Evolutionary conservation across 768 basidiomycete genomes (phyloP).

Genomic region (Chalciporus sphaerocephalus): DNA sequence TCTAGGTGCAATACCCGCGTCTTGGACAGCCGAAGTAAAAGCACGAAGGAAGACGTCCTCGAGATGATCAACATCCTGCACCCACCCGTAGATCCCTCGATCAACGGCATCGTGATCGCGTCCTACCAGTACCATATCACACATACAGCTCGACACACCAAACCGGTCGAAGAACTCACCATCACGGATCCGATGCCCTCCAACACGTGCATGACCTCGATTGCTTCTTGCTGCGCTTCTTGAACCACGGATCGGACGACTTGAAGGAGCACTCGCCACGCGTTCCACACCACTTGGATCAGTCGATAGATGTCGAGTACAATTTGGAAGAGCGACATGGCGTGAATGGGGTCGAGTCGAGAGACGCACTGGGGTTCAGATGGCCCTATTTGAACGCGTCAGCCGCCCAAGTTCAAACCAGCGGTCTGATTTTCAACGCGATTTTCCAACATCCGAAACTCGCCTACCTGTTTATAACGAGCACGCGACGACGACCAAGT

Average conservation of each 20-base stretch:
- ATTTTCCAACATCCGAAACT: no score
- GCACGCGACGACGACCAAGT: neutral
- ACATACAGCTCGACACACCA: no score
- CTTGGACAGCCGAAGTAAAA: slow-evolving; percentile 17
- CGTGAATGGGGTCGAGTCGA: slow-evolving; percentile 4
- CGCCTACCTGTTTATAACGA: no score
- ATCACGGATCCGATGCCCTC: slow-evolving; percentile 1
- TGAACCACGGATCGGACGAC: slow-evolving; percentile 6
- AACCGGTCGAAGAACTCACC: slow-evolving; percentile 14
- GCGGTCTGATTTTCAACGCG: neutral
- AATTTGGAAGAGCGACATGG: slow-evolving; percentile 3
- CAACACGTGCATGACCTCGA: slow-evolving; percentile 12
- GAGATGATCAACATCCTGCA: slow-evolving; percentile 22
- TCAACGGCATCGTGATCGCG: slow-evolving; percentile 1
- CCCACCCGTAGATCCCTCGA: neutral
- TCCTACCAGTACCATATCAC: slow-evolving; percentile 3
- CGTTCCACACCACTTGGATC: slow-evolving; percentile 9
- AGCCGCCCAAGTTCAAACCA: neutral
- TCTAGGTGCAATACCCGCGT: slow-evolving; percentile 21
- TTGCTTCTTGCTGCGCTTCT: slow-evolving; percentile 18
- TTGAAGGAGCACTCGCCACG: slow-evolving; percentile 9
- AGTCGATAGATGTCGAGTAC: slow-evolving; percentile 6
- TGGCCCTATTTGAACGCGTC: neutral
- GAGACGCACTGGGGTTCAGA: neutral
- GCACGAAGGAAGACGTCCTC: slow-evolving; percentile 16